Evolutionary conservation across 345 rosid species (phyloP).

Genomic region (Anacardium occidentale): DNA sequence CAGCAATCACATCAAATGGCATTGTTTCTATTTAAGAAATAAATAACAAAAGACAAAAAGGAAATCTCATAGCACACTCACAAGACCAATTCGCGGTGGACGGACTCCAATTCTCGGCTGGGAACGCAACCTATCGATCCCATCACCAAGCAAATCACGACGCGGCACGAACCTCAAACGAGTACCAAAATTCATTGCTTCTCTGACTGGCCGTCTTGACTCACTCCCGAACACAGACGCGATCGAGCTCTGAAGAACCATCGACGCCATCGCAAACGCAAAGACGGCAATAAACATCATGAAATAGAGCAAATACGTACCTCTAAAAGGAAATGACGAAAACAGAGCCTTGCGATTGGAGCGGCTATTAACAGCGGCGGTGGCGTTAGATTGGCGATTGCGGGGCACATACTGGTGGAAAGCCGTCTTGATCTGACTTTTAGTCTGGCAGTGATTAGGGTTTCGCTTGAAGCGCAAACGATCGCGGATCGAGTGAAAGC

Average conservation of each 20-base stretch:
- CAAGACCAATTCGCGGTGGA: slow-evolving; percentile 77
- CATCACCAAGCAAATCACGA: slow-evolving; percentile 38
- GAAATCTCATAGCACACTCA: slow-evolving; percentile 43
- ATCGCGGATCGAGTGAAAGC: slow-evolving; percentile 53
- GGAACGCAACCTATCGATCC: slow-evolving; percentile 54
- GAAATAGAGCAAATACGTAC: slow-evolving; percentile 59
- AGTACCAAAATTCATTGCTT: slow-evolving; percentile 56
- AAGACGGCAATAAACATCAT: slow-evolving; percentile 57
- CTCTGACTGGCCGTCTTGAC: slow-evolving; percentile 34
- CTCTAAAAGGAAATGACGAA: slow-evolving; percentile 53
- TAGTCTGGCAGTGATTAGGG: slow-evolving; percentile 32
- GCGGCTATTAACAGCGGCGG: slow-evolving; percentile 27
- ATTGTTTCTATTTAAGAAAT: not conserved
- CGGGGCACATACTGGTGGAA: slow-evolving; percentile 48
- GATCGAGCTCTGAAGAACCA: slow-evolving; percentile 81
- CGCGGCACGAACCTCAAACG: slow-evolving; percentile 60
- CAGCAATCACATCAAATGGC: not conserved
- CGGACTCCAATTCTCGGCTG: slow-evolving; percentile 68
- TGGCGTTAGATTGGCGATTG: slow-evolving; percentile 23
- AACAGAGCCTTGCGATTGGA: slow-evolving; percentile 56
- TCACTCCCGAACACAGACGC: slow-evolving; percentile 41
- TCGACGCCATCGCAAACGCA: slow-evolving; percentile 68
- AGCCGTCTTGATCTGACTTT: slow-evolving; percentile 37
- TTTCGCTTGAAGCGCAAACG: slow-evolving; percentile 63
- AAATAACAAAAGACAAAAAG: not conserved